Conservation (phyloP, 1,284 basidiomycete species). For the Megacollybia platyphylla region DNA sequence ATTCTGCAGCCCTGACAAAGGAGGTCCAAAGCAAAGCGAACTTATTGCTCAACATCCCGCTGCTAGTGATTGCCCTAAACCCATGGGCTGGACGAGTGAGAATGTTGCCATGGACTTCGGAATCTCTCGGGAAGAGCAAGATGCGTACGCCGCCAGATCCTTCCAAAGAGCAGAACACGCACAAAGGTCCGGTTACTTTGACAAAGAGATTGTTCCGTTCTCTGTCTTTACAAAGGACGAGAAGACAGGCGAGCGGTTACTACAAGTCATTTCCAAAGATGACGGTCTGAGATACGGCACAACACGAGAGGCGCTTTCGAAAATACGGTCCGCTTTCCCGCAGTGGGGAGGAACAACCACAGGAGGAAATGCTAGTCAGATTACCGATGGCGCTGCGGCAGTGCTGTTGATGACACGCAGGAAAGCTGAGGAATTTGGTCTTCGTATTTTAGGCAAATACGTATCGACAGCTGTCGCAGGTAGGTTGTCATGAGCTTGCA, state of each 20-base stretch:
- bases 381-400: slow-evolving; percentile 84
- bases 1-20: slow-evolving; percentile 45
- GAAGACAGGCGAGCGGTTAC: slow-evolving; percentile 37
- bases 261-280: slow-evolving; percentile 55
- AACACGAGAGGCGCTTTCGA: slow-evolving; percentile 55
- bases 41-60: slow-evolving; percentile 35
- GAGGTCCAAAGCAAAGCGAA: slow-evolving; percentile 48
- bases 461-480: slow-evolving; percentile 67
- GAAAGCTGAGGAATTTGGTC: slow-evolving; percentile 71
- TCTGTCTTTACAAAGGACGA: slow-evolving; percentile 47
- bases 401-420: slow-evolving; percentile 78
- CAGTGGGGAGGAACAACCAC: slow-evolving; percentile 74
- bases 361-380: slow-evolving; percentile 48
- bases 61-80: slow-evolving; percentile 48
- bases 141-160: slow-evolving; percentile 70
- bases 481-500: slow-evolving; percentile 12
- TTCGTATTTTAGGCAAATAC: slow-evolving; percentile 69
- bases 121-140: slow-evolving; percentile 76
- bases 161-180: slow-evolving; percentile 68
- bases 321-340: slow-evolving; percentile 74
- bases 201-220: slow-evolving; percentile 74
- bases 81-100: slow-evolving; percentile 85
- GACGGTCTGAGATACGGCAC: slow-evolving; percentile 77
- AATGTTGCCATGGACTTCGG: slow-evolving; percentile 73
- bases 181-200: slow-evolving; percentile 57